phyloP scores from a whole-genome alignment of 768 basidiomycete genomes.

The Mycena pura region DNA sequence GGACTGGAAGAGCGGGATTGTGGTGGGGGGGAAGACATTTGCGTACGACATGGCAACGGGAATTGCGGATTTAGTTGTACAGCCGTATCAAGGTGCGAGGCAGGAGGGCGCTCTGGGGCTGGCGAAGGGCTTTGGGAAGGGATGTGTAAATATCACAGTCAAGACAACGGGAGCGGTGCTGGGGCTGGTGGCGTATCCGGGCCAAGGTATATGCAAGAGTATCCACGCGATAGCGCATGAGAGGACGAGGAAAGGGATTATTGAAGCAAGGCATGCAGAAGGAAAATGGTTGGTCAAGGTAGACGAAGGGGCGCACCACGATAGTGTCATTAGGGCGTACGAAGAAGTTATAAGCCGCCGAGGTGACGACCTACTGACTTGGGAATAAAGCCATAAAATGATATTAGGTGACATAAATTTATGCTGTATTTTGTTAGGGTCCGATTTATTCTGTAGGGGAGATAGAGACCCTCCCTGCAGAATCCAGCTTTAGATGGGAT shows the following conservation, averaged over 20 bases:
- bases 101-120: slow-evolving; percentile 20
- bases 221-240: slow-evolving; percentile 20
- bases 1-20: slow-evolving; percentile 43
- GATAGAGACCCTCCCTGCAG: too few species aligned
- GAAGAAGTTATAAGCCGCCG: too few species aligned
- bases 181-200: slow-evolving; percentile 35
- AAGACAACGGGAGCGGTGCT: slow-evolving; percentile 15
- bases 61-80: slow-evolving; percentile 12
- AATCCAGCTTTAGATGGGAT: too few species aligned
- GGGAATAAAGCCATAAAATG: too few species aligned
- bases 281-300: slow-evolving; percentile 16
- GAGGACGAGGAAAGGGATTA: slow-evolving; percentile 1
- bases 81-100: slow-evolving; percentile 26
- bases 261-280: background rate
- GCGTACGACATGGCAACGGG: slow-evolving; percentile 15
- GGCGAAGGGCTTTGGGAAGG: slow-evolving; percentile 25
- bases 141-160: background rate
- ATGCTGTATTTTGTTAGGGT: too few species aligned
- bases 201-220: slow-evolving; percentile 33
- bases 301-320: background rate
- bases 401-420: too few species aligned
- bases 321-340: slow-evolving; percentile 4
- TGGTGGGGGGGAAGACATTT: slow-evolving; percentile 46
- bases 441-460: too few species aligned
- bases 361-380: too few species aligned